Conservation (phyloP, 1,284 basidiomycete genomes). For the Trichosporon sp. region DNA sequence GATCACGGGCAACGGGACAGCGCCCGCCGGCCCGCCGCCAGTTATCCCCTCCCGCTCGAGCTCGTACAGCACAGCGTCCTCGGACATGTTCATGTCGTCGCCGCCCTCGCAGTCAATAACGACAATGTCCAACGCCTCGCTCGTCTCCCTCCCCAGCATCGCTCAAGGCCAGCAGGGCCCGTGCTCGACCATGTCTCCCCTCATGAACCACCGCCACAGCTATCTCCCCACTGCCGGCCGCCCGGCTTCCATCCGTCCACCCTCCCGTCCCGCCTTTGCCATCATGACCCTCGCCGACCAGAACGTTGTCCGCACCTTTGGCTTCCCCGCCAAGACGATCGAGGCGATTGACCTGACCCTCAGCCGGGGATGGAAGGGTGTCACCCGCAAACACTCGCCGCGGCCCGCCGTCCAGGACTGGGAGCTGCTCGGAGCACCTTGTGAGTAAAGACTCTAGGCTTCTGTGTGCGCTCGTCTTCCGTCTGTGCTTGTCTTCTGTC, state of each 20-base stretch:
- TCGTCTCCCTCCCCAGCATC: not conserved
- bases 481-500: not conserved
- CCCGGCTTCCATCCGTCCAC: not conserved
- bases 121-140: not conserved
- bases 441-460: not conserved
- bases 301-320: not conserved
- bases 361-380: constrained; percentile 3
- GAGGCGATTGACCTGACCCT: constrained; percentile 4
- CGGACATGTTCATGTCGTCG: not conserved
- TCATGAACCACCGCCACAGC: not conserved
- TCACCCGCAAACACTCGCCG: not conserved
- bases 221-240: not conserved
- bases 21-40: not conserved
- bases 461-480: not conserved
- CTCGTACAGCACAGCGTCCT: not conserved
- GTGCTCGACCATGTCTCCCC: not conserved
- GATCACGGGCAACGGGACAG: not conserved
- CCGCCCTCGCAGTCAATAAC: not conserved
- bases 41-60: not conserved
- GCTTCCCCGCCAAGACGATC: not conserved
- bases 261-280: not conserved
- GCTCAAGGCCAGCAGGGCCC: not conserved
- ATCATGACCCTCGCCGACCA: not conserved
- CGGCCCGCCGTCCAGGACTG: constrained; percentile 1
- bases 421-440: not conserved